Conservation (phyloP, 208 protist genomes). For the Trypanosoma vivax region DNA sequence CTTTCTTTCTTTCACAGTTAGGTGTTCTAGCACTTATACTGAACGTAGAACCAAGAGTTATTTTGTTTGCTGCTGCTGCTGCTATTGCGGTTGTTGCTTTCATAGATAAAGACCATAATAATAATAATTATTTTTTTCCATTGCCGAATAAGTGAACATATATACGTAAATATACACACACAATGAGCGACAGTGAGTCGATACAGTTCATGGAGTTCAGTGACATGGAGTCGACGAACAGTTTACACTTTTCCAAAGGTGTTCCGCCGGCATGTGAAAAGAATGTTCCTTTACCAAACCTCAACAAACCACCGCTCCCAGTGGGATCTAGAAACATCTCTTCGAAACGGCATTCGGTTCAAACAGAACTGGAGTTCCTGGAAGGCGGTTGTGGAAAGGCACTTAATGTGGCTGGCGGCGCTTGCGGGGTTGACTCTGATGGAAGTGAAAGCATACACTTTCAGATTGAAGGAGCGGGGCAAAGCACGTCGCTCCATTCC, state of each 20-base stretch:
- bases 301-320: too few species aligned
- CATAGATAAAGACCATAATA: not conserved
- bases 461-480: not conserved
- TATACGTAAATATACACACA: not conserved
- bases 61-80: too few species aligned
- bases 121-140: not conserved
- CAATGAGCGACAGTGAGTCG: not conserved
- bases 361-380: not conserved
- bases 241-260: too few species aligned
- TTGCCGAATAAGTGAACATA: not conserved
- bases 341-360: too few species aligned
- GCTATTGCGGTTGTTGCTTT: not conserved
- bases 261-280: too few species aligned
- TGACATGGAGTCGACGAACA: too few species aligned
- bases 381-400: not conserved
- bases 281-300: too few species aligned
- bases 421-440: not conserved
- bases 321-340: too few species aligned
- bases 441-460: conserved; percentile 17
- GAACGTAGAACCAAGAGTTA: too few species aligned
- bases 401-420: not conserved
- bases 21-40: too few species aligned
- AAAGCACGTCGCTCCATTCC: not conserved
- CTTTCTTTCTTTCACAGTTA: not conserved
- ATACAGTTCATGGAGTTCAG: not conserved